Percentiles rank a stretch among this genome's conserved stretches.
phyloP scores from a whole-genome alignment of 768 basidiomycete species.

The Russula sp. region DNA sequence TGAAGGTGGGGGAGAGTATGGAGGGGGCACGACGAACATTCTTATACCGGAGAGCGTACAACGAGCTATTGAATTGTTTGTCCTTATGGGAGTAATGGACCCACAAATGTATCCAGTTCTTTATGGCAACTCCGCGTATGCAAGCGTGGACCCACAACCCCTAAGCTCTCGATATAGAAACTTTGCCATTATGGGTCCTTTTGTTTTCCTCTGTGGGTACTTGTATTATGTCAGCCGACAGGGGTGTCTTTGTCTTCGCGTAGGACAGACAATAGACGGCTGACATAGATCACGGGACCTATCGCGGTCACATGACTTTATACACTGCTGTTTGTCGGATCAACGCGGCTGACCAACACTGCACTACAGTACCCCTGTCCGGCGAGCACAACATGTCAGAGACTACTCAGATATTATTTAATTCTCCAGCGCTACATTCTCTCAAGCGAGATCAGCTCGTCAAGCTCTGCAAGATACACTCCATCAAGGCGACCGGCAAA shows the following conservation, averaged over 20 bases:
- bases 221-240: not conserved
- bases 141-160: slow-evolving; percentile 13
- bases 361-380: not conserved
- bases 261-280: too few relatives aligned
- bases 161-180: not conserved
- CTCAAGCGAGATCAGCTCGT: slow-evolving; percentile 81
- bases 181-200: slow-evolving; percentile 3
- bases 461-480: slow-evolving; percentile 79
- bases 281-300: not conserved
- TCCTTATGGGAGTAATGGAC: slow-evolving; percentile 7
- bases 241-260: not conserved
- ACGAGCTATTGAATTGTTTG: not conserved
- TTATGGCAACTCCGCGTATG: slow-evolving; percentile 2
- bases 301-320: slow-evolving; percentile 14
- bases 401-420: slow-evolving; percentile 75
- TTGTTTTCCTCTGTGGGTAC: not conserved
- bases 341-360: not conserved
- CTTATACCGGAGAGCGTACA: not conserved
- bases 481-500: slow-evolving; percentile 76
- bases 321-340: not conserved
- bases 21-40: not conserved
- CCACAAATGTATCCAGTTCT: not conserved
- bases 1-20: not conserved
- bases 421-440: slow-evolving; percentile 77
- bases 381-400: slow-evolving; percentile 45